phyloP scores from a whole-genome alignment of 108 stramenopile species.

The Aureococcus anophagefferens region DNA sequence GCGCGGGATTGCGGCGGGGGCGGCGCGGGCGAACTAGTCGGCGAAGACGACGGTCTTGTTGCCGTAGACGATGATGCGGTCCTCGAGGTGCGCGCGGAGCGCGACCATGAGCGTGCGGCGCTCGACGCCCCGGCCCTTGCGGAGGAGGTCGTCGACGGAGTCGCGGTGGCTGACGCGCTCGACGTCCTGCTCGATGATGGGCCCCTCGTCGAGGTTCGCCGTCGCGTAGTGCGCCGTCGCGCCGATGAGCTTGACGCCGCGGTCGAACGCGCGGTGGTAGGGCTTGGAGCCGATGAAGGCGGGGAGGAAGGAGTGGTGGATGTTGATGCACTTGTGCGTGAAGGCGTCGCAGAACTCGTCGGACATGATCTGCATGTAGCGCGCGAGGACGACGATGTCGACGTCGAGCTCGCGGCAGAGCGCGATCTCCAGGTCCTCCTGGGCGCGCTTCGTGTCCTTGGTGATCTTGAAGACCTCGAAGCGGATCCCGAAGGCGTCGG shows the following conservation, averaged over 20 bases:
- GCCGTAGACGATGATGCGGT: slow-evolving; percentile 60
- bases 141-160: slow-evolving; percentile 55
- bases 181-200: slow-evolving; percentile 64
- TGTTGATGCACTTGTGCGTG: slow-evolving; percentile 61
- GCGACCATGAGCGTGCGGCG: slow-evolving; percentile 55
- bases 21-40: no score
- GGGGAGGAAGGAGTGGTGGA: slow-evolving; percentile 76
- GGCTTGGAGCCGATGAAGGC: slow-evolving; percentile 62
- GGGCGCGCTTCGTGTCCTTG: slow-evolving; percentile 48
- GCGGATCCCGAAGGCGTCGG: slow-evolving; percentile 64
- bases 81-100: slow-evolving; percentile 68
- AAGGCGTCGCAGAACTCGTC: slow-evolving; percentile 50
- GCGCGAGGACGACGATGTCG: slow-evolving; percentile 63
- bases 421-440: slow-evolving; percentile 58
- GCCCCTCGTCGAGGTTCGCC: slow-evolving; percentile 63
- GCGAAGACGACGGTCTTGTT: slow-evolving; percentile 73
- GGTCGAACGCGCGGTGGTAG: slow-evolving; percentile 63
- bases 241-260: slow-evolving; percentile 75
- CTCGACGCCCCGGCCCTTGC: slow-evolving; percentile 67
- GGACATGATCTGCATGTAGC: slow-evolving; percentile 75
- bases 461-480: slow-evolving; percentile 57
- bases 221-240: slow-evolving; percentile 72
- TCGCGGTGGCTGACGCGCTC: slow-evolving; percentile 57
- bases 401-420: slow-evolving; percentile 52
- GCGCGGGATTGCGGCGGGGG: no score